These are phyloP conservation scores for Macrocystidia cucumis DNA, from an alignment of 1,284 basidiomycete species.

Conservation along the genomic window DNA sequence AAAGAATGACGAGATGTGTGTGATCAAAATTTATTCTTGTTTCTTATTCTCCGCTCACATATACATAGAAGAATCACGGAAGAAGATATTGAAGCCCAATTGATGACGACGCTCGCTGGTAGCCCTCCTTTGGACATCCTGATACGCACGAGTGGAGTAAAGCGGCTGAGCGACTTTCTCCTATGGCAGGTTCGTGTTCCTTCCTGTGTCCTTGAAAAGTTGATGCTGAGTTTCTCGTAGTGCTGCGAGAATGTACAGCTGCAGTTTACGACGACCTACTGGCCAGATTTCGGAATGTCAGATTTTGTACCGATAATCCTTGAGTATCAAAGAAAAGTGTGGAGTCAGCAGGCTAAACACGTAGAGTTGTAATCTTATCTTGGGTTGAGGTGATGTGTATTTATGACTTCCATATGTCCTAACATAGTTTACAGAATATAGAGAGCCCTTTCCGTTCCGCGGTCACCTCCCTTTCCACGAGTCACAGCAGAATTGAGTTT, in stretches of 20 bases:
- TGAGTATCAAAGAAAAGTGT: conserved; percentile 78
- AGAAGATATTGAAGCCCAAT: conserved; percentile 52
- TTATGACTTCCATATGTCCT: no score
- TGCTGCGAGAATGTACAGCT: conserved; percentile 79
- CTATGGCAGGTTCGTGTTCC: conserved; percentile 79
- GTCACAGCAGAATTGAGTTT: no score
- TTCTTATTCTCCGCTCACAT: background rate
- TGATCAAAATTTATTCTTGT: conserved; percentile 7
- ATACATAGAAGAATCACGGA: conserved; percentile 42
- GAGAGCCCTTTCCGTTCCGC: no score
- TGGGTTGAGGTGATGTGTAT: no score
- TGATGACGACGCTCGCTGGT: conserved; percentile 60
- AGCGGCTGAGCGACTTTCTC: conserved; percentile 86
- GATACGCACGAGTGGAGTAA: conserved; percentile 89
- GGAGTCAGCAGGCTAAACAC: conserved; percentile 20
- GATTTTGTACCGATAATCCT: conserved; percentile 85
- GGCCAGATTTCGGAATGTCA: conserved; percentile 91
- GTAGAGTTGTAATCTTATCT: no score
- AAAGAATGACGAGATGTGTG: conserved; percentile 22
- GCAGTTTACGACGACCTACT: conserved; percentile 88
- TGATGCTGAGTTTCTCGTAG: conserved; percentile 27
- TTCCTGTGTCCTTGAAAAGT: background rate
- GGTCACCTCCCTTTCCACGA: no score
- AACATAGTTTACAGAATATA: no score
- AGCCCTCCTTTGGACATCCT: conserved; percentile 87